These are phyloP conservation scores for Somion occarium DNA, from an alignment of 1,284 basidiomycete species.

Conservation along the genomic window DNA sequence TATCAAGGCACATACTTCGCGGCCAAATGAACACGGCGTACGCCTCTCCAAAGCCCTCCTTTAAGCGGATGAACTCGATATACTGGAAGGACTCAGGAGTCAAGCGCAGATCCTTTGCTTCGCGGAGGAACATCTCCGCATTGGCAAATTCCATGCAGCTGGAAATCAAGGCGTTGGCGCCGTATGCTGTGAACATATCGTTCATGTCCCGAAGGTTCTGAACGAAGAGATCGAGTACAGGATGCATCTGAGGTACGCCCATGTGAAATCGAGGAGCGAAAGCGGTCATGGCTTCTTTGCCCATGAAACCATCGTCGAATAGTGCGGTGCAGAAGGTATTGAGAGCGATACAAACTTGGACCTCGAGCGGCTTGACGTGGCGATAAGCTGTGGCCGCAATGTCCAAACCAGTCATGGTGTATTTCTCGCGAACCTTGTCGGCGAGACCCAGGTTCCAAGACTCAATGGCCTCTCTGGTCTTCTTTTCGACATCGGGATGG, in stretches of 20 bases:
- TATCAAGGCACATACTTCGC: constrained; percentile 3
- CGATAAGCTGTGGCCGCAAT: constrained; percentile 7
- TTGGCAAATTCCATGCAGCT: constrained; percentile 7
- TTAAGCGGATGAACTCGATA: constrained; percentile 9
- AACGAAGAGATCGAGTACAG: constrained; percentile 5
- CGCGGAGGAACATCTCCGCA: constrained; percentile 7
- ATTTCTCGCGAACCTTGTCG: constrained; percentile 2
- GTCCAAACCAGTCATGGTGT: constrained; percentile 4
- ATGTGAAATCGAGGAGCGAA: constrained; percentile 6
- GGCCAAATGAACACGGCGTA: constrained; percentile 10
- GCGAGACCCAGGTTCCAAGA: constrained; percentile 1
- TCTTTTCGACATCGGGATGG: constrained; percentile 5
- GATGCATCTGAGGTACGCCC: constrained; percentile 2
- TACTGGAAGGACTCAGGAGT: constrained; percentile 1
- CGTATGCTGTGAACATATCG: constrained; percentile 1
- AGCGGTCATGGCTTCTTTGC: constrained; percentile 1
- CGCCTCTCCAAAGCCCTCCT: constrained; percentile 8
- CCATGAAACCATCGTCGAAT: constrained; percentile 8
- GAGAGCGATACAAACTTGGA: constrained; percentile 5
- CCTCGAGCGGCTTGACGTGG: constrained; percentile 1
- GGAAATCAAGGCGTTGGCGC: constrained; percentile 4
- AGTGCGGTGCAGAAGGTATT: constrained; percentile 6
- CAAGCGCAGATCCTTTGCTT: constrained; percentile 2
- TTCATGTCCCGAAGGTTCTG: constrained; percentile 4
- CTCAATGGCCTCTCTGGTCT: constrained; percentile 1